Percentiles rank a stretch among this genome's conserved stretches.
Evolutionary conservation across 1,284 basidiomycete species (phyloP).

Genomic region (Ceratobasidium sp.): DNA sequence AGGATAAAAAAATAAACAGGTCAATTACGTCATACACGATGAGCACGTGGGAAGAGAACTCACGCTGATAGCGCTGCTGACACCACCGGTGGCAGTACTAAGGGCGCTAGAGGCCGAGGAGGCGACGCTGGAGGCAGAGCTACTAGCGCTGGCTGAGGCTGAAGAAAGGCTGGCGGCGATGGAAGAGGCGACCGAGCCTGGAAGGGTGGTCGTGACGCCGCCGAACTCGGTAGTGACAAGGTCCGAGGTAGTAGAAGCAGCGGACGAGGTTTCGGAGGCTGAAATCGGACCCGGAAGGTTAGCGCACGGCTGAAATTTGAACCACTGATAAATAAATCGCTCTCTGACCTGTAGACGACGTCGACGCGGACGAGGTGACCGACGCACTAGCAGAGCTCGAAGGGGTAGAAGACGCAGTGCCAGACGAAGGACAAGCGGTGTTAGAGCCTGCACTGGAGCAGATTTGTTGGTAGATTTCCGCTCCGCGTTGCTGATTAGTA

Average conservation of each 20-base stretch:
- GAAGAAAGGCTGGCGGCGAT: constrained; percentile 14
- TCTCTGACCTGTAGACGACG: constrained; percentile 13
- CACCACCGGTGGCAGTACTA: constrained; percentile 22
- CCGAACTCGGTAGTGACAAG: constrained; percentile 29
- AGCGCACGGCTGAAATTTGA: constrained; percentile 9
- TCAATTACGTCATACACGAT: constrained; percentile 3
- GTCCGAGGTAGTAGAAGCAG: constrained; percentile 5
- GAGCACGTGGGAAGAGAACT: constrained; percentile 23
- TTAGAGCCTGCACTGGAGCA: constrained; percentile 36
- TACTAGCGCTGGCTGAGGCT: constrained; percentile 10
- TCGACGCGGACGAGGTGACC: neutral
- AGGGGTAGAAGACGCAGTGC: neutral
- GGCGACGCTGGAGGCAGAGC: neutral
- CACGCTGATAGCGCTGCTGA: constrained; percentile 27
- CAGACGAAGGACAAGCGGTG: constrained; percentile 34
- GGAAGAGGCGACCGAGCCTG: constrained; percentile 21
- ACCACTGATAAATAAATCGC: neutral
- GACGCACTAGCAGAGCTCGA: neutral
- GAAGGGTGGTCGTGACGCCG: constrained; percentile 21
- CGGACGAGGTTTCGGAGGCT: constrained; percentile 17
- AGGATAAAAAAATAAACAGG: neutral
- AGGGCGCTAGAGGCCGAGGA: constrained; percentile 17
- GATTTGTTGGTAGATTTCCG: constrained; percentile 39
- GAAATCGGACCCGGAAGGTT: constrained; percentile 12
- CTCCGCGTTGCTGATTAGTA: constrained; percentile 27